Evolutionary conservation across 1,284 basidiomycete genomes (phyloP), one percentile per base, ranked within the genome.

Genomic region (Thecaphora frezii): DNA sequence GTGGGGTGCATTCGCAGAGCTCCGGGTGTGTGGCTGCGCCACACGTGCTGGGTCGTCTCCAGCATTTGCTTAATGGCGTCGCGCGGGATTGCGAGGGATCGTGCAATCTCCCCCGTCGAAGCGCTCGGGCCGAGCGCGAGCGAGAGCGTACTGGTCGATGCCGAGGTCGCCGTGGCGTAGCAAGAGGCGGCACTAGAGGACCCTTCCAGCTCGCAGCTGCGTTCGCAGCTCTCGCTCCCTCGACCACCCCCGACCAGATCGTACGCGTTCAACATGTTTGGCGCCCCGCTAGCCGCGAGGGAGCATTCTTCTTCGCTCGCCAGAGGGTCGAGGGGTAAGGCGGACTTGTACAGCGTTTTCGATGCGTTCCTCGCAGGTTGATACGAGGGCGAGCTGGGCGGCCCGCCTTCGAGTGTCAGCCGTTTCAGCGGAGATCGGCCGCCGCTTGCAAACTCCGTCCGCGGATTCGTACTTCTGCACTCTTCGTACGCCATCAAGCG

Each of bases 11-110:
- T 21, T 21, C 40, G 5, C 25, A 1, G 57, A 54, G 42, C 33
- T 18, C 48, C 57, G 14, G 51, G 53, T 40, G 52, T 18, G 40
- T 65, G 62, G 28, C 43, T 65, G 3, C 54, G 53, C 62, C 62
- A 65, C 1, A 65, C 57, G 19, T 59, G 57, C 38, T 65, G 57
- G 9, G 62, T 56, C 3, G 62, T 60, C n/a, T 59, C 54, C 36
- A 65, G 51, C 62, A 65, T 65, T 48, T 65, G 62, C 50, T 51
- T 51, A 48, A 60, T 51, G 1, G 62, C 54, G 3, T 65, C 57
- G 33, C 54, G 53, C n/a, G 62, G 57, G 13, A 65, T 59, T 19
- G 56, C 62, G 43, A 65, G 53, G n/a, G 62, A 59, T 25, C 41
- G 48, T n/a, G 57, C 57, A 10, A 65, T 44, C 44, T 65, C 57